Conservation (phyloP, 768 basidiomycete genomes). For the Ramaria rubella region DNA sequence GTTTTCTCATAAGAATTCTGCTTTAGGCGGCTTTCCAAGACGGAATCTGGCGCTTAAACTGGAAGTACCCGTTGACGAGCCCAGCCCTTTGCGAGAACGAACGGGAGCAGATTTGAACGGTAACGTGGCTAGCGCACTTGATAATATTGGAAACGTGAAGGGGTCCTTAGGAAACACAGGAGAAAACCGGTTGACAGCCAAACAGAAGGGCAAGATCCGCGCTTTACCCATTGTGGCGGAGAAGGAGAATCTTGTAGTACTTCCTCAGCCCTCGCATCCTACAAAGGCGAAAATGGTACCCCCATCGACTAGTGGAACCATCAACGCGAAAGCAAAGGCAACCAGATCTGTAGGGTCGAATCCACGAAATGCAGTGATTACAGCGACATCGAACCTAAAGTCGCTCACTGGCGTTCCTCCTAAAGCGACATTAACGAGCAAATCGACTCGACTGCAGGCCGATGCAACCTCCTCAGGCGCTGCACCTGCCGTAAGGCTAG, state of each 20-base stretch:
- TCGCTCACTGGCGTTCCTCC: too few species aligned
- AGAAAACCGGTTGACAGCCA: constrained; percentile 29
- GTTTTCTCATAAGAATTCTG: constrained; percentile 13
- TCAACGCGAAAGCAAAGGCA: constrained; percentile 20
- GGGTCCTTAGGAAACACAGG: constrained; percentile 17
- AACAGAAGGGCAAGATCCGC: constrained; percentile 35
- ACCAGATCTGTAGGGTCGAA: constrained; percentile 5
- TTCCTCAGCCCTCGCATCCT: neutral
- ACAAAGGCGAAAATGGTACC: too few species aligned
- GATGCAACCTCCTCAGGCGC: constrained; percentile 24
- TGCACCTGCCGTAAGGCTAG: constrained; percentile 11
- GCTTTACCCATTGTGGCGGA: neutral
- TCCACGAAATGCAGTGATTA: neutral
- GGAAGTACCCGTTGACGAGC: constrained; percentile 22
- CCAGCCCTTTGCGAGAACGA: constrained; percentile 49
- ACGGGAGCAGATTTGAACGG: neutral
- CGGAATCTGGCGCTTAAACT: constrained; percentile 13
- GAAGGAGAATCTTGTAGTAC: constrained; percentile 4
- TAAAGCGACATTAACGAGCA: neutral
- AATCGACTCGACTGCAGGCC: neutral
- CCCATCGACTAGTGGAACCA: neutral
- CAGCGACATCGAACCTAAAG: neutral
- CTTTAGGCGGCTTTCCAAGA: constrained; percentile 15
- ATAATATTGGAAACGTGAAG: constrained; percentile 33
- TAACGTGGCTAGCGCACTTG: neutral